Conservation (phyloP, 805 yeast species). For the Metschnikowia sp. region DNA sequence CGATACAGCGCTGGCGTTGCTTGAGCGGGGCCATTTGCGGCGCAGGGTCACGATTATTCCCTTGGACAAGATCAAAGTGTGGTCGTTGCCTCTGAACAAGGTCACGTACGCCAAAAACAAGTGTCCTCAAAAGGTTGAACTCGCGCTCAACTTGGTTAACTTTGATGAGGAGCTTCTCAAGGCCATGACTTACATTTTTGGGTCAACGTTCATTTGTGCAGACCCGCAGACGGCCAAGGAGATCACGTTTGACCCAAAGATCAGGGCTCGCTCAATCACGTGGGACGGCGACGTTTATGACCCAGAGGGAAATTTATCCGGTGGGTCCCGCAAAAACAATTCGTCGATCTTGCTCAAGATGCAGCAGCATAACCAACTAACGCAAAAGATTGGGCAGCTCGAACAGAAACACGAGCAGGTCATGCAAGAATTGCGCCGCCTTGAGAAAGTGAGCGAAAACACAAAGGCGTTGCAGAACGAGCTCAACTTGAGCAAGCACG, state of each 20-base stretch:
- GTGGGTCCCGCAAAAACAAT: constrained; percentile 75
- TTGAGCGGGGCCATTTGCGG: constrained; percentile 73
- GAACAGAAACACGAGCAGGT: constrained; percentile 43
- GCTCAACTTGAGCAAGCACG: constrained; percentile 55
- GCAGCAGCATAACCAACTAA: constrained; percentile 56
- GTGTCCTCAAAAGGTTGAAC: constrained; percentile 81
- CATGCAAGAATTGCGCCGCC: constrained; percentile 37
- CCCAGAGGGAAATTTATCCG: constrained; percentile 93
- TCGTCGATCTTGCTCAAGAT: constrained; percentile 60
- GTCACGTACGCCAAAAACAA: constrained; percentile 66
- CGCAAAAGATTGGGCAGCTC: constrained; percentile 35
- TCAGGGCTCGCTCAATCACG: constrained; percentile 81
- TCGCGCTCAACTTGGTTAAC: constrained; percentile 80
- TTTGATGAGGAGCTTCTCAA: constrained; percentile 65
- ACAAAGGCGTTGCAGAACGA: constrained; percentile 59
- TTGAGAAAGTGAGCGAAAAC: constrained; percentile 42
- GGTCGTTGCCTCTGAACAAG: constrained; percentile 47
- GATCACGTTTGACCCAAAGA: constrained; percentile 82
- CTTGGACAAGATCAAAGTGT: constrained; percentile 73
- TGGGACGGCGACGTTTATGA: constrained; percentile 92
- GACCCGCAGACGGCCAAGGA: constrained; percentile 85
- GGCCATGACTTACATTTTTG: constrained; percentile 93
- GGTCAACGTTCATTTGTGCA: constrained; percentile 80
- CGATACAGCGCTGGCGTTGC: constrained; percentile 73
- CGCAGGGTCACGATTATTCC: constrained; percentile 91